Evolutionary conservation across 1,139 yeast genomes (phyloP).

Genomic region (Saccharomyces hybrid): DNA sequence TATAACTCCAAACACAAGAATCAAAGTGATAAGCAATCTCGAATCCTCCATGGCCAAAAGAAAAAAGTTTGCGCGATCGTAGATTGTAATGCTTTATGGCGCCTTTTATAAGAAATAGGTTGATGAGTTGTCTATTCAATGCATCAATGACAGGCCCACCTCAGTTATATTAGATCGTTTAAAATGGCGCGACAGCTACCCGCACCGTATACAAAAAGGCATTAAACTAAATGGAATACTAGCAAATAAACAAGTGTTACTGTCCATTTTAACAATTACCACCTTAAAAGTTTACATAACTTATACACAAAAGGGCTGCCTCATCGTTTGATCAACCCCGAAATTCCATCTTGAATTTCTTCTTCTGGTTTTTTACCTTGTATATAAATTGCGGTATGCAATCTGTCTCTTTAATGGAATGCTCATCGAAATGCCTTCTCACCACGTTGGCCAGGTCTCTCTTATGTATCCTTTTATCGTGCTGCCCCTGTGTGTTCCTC

Average conservation of each 20-base stretch:
- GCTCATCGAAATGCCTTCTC: conserved; percentile 25
- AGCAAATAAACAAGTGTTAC: neutral
- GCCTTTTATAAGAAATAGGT: neutral
- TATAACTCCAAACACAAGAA: neutral
- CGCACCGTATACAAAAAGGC: neutral
- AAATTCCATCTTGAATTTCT: conserved; percentile 31
- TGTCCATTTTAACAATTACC: conserved; percentile 1
- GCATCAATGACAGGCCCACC: neutral
- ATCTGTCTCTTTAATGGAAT: conserved; percentile 26
- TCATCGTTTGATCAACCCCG: conserved; percentile 9
- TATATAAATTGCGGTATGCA: conserved; percentile 33
- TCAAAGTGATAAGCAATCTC: neutral
- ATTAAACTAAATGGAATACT: neutral
- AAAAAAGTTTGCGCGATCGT: neutral
- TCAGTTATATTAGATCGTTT: neutral
- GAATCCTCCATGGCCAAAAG: neutral
- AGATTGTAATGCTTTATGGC: neutral
- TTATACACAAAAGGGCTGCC: neutral
- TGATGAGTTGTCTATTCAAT: neutral
- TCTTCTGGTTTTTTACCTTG: conserved; percentile 29
- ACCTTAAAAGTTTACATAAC: neutral
- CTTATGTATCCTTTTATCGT: conserved; percentile 25
- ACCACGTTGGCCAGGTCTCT: conserved; percentile 24
- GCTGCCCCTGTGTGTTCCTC: conserved; percentile 16
- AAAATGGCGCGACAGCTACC: conserved; percentile 1